These are phyloP conservation scores for Apiospora sp. DNA, from an alignment of 2,329 filamentous ascomycete species.

Conservation along the genomic window DNA sequence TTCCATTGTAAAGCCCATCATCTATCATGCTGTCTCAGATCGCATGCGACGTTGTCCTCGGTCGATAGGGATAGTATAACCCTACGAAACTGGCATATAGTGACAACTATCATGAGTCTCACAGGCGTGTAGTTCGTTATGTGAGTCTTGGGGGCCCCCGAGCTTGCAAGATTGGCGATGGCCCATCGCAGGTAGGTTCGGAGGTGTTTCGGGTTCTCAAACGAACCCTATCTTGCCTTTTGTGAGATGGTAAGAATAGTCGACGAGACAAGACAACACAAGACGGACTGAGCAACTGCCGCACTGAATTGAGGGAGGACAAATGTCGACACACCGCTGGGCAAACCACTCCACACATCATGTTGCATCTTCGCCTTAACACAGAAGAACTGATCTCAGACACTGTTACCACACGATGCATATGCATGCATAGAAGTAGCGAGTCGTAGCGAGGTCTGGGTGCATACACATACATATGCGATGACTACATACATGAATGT, in stretches of 20 bases:
- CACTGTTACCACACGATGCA: slow-evolving; percentile 12
- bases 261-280: not conserved
- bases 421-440: slow-evolving; percentile 12
- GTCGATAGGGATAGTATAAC: not conserved
- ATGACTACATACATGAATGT: not conserved
- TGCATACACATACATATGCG: not conserved
- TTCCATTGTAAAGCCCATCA: not conserved
- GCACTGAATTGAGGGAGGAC: slow-evolving; percentile 8
- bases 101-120: not conserved
- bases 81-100: not conserved
- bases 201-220: not conserved
- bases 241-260: not conserved
- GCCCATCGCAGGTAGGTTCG: not conserved
- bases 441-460: not conserved
- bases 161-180: not conserved
- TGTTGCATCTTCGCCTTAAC: slow-evolving; percentile 11
- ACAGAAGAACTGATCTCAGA: slow-evolving; percentile 12
- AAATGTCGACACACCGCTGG: slow-evolving; percentile 6
- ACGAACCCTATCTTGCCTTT: not conserved
- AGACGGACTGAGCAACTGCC: slow-evolving; percentile 19
- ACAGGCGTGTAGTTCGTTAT: not conserved
- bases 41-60: not conserved
- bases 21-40: slow-evolving; percentile 5
- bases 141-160: not conserved
- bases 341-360: not conserved